Evolutionary conservation across 441 rosid genomes (phyloP).

Genomic region (Syzygium syzygioides): DNA sequence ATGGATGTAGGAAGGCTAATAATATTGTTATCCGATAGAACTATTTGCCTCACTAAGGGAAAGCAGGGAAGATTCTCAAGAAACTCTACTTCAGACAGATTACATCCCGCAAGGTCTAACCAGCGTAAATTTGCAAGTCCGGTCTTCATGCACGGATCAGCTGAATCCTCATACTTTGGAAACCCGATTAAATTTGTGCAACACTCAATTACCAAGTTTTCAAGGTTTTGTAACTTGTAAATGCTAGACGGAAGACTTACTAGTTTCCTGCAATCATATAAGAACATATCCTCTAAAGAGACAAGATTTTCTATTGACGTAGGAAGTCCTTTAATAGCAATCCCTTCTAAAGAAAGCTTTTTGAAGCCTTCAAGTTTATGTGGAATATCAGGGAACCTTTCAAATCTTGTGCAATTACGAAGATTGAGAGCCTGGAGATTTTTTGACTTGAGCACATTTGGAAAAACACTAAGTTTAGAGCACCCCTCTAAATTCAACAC

Average conservation of each 20-base stretch:
- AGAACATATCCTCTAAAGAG: accelerated
- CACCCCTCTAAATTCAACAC: neutral
- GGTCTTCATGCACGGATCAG: neutral
- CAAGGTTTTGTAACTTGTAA: neutral
- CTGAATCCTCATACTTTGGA: neutral
- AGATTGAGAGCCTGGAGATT: neutral
- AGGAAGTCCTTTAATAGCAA: neutral
- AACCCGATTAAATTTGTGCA: neutral
- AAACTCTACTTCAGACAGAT: neutral
- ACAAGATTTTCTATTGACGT: neutral
- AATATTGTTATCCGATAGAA: accelerated
- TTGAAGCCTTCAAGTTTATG: neutral
- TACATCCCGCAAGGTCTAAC: neutral
- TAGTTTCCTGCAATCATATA: accelerated
- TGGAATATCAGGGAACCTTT: neutral
- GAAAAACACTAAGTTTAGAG: neutral
- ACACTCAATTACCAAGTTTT: accelerated
- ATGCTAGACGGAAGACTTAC: neutral
- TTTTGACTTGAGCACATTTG: neutral
- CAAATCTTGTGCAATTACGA: neutral
- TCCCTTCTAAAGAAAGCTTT: neutral
- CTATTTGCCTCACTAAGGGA: neutral
- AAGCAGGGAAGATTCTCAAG: neutral
- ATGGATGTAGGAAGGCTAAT: neutral
- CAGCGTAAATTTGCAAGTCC: neutral